phyloP scores from a whole-genome alignment of 2,329 filamentous ascomycete species.

The Calonectria fujianensis region DNA sequence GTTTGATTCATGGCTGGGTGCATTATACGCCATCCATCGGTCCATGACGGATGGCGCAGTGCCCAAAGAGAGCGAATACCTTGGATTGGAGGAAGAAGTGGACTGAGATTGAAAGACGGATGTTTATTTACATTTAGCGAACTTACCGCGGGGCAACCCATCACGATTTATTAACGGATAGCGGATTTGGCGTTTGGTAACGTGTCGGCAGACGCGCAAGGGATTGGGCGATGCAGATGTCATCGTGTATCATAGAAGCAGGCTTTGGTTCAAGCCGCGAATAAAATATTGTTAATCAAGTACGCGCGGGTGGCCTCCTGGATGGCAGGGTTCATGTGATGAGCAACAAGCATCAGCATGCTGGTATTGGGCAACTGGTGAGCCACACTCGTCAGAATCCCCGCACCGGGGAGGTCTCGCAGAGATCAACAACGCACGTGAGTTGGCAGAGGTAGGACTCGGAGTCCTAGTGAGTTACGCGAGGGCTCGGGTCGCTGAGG shows the following conservation, averaged over 20 bases:
- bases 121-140: slow-evolving; percentile 19
- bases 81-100: slow-evolving; percentile 52
- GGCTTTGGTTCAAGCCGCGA: slow-evolving; percentile 15
- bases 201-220: slow-evolving; percentile 11
- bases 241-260: slow-evolving; percentile 27
- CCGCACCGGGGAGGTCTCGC: slow-evolving; percentile 1
- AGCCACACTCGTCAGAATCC: slow-evolving; percentile 17
- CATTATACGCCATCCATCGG: slow-evolving; percentile 69
- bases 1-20: slow-evolving; percentile 71
- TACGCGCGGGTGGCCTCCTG: neutral
- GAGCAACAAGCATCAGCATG: slow-evolving; percentile 7
- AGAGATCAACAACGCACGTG: slow-evolving; percentile 14
- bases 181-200: slow-evolving; percentile 30
- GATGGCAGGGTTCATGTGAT: slow-evolving; percentile 8
- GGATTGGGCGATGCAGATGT: slow-evolving; percentile 9
- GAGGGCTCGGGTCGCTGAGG: neutral
- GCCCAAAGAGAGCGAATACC: slow-evolving; percentile 56
- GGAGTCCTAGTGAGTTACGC: neutral
- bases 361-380: neutral
- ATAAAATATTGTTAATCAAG: slow-evolving; percentile 27
- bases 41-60: slow-evolving; percentile 51
- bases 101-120: slow-evolving; percentile 42
- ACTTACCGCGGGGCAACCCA: slow-evolving; percentile 33
- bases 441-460: slow-evolving; percentile 17
- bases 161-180: slow-evolving; percentile 24